A percentile compares a stretch with the other conserved stretches of the same genome.
phyloP scores from a whole-genome alignment of 2,329 filamentous ascomycete species.

The Trematosphaeria pertusa region DNA sequence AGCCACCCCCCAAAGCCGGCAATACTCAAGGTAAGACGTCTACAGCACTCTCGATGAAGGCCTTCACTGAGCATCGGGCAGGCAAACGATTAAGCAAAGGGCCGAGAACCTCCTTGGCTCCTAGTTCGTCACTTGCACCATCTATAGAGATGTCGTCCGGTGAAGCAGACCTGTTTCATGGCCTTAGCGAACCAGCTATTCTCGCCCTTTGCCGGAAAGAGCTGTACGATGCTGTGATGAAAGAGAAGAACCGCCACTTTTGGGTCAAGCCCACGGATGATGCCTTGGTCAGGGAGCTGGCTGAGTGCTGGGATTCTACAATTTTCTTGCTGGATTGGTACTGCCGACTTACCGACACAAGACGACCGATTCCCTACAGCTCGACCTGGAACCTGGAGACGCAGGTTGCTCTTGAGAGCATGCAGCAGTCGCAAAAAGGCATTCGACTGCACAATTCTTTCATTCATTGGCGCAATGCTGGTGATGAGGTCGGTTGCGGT shows the following conservation, averaged over 20 bases:
- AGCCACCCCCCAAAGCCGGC: slow-evolving; percentile 4
- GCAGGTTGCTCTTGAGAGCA: slow-evolving; percentile 61
- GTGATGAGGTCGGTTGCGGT: slow-evolving; percentile 61
- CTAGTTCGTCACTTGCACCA: slow-evolving; percentile 33
- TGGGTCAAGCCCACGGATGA: slow-evolving; percentile 55
- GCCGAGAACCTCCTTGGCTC: slow-evolving; percentile 27
- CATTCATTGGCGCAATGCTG: slow-evolving; percentile 65
- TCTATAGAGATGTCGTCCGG: slow-evolving; percentile 39
- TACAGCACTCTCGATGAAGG: no score
- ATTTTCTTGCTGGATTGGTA: slow-evolving; percentile 64
- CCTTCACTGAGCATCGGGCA: slow-evolving; percentile 4
- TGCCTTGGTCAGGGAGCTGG: slow-evolving; percentile 57
- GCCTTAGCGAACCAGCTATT: slow-evolving; percentile 57
- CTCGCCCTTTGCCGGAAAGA: slow-evolving; percentile 56
- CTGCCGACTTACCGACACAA: slow-evolving; percentile 55
- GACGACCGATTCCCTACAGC: slow-evolving; percentile 61
- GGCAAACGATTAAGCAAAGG: slow-evolving; percentile 29
- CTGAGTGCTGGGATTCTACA: slow-evolving; percentile 60
- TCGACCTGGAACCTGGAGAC: slow-evolving; percentile 66
- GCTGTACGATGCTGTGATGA: slow-evolving; percentile 54
- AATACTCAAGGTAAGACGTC: slow-evolving; percentile 21
- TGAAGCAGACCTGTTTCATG: slow-evolving; percentile 49
- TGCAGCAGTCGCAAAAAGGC: slow-evolving; percentile 62
- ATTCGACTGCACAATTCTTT: slow-evolving; percentile 64
- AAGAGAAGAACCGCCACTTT: slow-evolving; percentile 52